Percentiles rank a stretch among this genome's conserved stretches.
Conservation (phyloP, 495 filamentous ascomycete genomes). For the Cladorrhinum samala region DNA sequence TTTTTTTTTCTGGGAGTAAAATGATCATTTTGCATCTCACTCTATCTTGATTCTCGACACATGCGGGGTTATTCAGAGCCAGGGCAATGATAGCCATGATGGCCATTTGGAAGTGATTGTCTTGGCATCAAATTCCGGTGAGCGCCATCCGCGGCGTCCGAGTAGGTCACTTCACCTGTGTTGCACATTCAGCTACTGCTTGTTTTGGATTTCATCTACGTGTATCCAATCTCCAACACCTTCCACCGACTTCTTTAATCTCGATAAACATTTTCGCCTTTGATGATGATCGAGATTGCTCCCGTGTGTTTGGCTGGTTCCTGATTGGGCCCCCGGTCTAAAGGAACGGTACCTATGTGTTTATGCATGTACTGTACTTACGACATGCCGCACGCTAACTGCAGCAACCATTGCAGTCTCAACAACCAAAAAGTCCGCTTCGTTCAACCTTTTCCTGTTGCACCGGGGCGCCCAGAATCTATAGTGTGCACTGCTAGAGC, state of each 20-base stretch:
- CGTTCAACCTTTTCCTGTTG: constrained; percentile 10
- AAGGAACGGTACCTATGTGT: not conserved
- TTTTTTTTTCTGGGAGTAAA: not conserved
- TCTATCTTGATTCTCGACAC: too few relatives aligned
- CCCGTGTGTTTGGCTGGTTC: not conserved
- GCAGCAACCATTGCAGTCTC: constrained; percentile 13
- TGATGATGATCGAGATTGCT: not conserved
- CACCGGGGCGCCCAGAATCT: too few relatives aligned
- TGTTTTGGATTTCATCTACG: not conserved
- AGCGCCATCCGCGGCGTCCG: constrained; percentile 10
- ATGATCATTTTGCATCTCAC: too few relatives aligned
- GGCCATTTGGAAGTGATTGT: too few relatives aligned
- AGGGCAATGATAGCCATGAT: too few relatives aligned
- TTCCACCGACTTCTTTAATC: not conserved
- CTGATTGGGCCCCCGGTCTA: not conserved
- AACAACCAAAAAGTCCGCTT: constrained; percentile 20
- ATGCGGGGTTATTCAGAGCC: too few relatives aligned
- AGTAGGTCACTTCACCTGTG: not conserved
- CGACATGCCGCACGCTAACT: constrained; percentile 12
- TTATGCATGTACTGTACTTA: constrained; percentile 5
- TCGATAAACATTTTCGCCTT: not conserved
- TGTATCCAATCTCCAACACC: not conserved
- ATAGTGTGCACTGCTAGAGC: not conserved
- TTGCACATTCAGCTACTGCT: not conserved
- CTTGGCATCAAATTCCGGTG: constrained; percentile 13